Percentiles rank a stretch among this genome's conserved stretches.
Evolutionary conservation across 768 basidiomycete genomes (phyloP).

Genomic region (Flagelloscypha sp.): DNA sequence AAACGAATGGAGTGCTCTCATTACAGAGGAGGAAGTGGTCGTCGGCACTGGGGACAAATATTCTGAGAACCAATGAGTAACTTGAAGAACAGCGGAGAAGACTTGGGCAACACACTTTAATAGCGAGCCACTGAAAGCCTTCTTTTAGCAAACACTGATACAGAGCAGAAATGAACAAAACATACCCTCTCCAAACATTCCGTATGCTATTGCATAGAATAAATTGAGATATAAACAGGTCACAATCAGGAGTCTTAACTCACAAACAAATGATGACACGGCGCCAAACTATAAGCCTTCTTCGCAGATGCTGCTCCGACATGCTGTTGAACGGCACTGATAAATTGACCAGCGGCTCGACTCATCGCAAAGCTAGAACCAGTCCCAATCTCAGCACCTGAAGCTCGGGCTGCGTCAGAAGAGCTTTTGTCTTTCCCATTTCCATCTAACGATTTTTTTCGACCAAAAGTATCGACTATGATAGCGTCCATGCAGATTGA

Average conservation of each 20-base stretch:
- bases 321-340: conserved; percentile 36
- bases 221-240: conserved; percentile 3
- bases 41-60: conserved; percentile 86
- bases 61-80: conserved; percentile 38
- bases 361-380: too few species aligned
- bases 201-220: conserved; percentile 52
- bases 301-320: conserved; percentile 38
- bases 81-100: background rate
- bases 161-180: conserved; percentile 5
- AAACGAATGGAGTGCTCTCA: conserved; percentile 1
- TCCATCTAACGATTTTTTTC: conserved; percentile 26
- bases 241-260: conserved; percentile 21
- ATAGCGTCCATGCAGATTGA: conserved; percentile 93
- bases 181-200: conserved; percentile 74
- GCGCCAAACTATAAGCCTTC: conserved; percentile 76
- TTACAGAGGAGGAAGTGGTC: conserved; percentile 75
- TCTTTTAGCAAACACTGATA: conserved; percentile 9
- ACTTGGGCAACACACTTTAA: conserved; percentile 42
- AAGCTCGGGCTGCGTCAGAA: conserved; percentile 12
- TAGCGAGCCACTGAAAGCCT: conserved; percentile 54
- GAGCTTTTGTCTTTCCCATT: conserved; percentile 19
- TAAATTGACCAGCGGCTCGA: conserved; percentile 32
- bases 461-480: conserved; percentile 34
- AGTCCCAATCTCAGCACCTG: too few species aligned
- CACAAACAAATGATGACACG: conserved; percentile 85